Conservation (phyloP, 331 rosid species). For the Pyrus hybrid region DNA sequence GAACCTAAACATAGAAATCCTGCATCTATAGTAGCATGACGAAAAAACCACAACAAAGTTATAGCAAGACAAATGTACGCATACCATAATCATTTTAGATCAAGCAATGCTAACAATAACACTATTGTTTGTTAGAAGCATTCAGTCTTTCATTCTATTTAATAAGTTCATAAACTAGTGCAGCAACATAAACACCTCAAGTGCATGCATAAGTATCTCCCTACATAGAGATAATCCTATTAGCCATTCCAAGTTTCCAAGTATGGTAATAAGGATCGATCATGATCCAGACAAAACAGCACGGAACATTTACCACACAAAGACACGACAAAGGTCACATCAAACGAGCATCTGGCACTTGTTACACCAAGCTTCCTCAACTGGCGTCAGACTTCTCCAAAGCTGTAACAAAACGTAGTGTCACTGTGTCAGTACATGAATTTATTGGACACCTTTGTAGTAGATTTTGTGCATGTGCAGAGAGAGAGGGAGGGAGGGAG, state of each 20-base stretch:
- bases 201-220: not conserved
- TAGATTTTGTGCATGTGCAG: not conserved
- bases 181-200: not conserved
- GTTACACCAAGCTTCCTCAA: constrained; percentile 20
- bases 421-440: not conserved
- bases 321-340: not conserved
- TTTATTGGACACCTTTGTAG: not conserved
- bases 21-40: too few species aligned
- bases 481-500: not conserved
- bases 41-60: too few species aligned
- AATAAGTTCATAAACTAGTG: too few species aligned
- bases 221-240: not conserved
- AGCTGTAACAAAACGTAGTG: constrained; percentile 32
- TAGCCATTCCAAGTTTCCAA: not conserved
- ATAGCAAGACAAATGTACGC: too few species aligned
- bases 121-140: too few species aligned
- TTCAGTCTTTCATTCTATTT: too few species aligned
- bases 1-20: too few species aligned
- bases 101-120: too few species aligned
- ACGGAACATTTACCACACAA: not conserved
- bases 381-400: constrained; percentile 57
- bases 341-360: not conserved
- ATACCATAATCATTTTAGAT: too few species aligned
- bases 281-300: not conserved
- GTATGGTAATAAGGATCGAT: not conserved